phyloP scores from a whole-genome alignment of 331 rosid genomes.

The Pyrus hybrid region DNA sequence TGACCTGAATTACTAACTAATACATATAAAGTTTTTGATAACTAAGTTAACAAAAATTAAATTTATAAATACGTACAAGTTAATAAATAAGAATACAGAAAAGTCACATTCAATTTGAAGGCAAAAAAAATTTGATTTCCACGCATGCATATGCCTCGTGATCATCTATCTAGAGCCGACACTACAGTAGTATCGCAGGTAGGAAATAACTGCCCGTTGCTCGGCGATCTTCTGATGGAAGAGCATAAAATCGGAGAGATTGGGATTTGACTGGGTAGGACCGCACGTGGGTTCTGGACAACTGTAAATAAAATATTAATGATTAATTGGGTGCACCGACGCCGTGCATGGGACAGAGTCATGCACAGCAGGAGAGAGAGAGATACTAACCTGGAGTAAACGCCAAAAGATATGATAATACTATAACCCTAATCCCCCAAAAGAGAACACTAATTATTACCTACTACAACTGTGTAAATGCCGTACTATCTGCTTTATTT shows the following conservation, averaged over 20 bases:
- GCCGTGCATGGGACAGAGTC: not conserved
- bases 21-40: too few relatives aligned
- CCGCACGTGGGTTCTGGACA: slow-evolving; percentile 37
- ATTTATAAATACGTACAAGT: too few relatives aligned
- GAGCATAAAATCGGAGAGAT: not conserved
- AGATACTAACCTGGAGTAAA: slow-evolving; percentile 10
- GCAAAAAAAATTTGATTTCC: too few relatives aligned
- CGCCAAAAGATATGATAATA: slow-evolving; percentile 8
- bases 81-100: rapidly evolving
- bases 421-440: not conserved
- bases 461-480: not conserved
- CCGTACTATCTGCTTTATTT: not conserved
- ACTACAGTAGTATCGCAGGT: not conserved
- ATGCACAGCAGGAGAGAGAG: too few relatives aligned
- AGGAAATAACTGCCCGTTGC: not conserved
- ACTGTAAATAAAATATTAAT: slow-evolving; percentile 8
- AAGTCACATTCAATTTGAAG: too few relatives aligned
- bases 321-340: not conserved
- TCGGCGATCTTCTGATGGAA: not conserved
- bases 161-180: too few relatives aligned
- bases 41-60: too few relatives aligned
- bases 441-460: not conserved
- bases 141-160: too few relatives aligned
- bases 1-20: too few relatives aligned
- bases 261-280: slow-evolving; percentile 9